Percentiles rank a stretch among this genome's conserved stretches.
These are phyloP conservation scores for Lipomyces yamanashiensis DNA, from an alignment of 805 yeast genomes.

Conservation along the genomic window DNA sequence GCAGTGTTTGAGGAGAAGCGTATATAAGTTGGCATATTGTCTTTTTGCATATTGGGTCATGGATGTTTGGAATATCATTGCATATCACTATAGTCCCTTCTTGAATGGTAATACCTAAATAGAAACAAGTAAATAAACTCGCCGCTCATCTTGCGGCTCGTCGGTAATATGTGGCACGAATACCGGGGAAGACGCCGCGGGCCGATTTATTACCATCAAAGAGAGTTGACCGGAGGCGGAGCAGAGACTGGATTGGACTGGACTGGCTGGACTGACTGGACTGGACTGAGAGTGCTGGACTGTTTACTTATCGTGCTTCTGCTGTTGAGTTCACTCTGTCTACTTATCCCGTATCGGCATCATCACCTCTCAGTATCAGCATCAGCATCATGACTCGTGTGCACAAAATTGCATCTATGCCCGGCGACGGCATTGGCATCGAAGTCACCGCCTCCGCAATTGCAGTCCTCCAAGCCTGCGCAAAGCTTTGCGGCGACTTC, in stretches of 20 bases:
- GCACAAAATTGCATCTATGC: constrained; percentile 30
- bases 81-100: too few relatives aligned
- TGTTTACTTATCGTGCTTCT: too few relatives aligned
- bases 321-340: too few relatives aligned
- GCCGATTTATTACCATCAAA: not conserved
- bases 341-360: not conserved
- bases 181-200: not conserved
- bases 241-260: not conserved
- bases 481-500: constrained; percentile 8
- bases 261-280: not conserved
- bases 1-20: too few relatives aligned
- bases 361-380: not conserved
- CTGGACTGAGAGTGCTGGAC: not conserved
- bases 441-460: constrained; percentile 33
- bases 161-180: not conserved
- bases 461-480: constrained; percentile 22
- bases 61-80: too few relatives aligned
- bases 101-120: too few relatives aligned
- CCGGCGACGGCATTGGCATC: constrained; percentile 37
- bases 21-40: too few relatives aligned
- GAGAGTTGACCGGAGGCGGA: not conserved
- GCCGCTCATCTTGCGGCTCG: not conserved
- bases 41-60: too few relatives aligned
- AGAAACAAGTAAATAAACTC: too few relatives aligned
- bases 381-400: not conserved